Evolutionary conservation across 768 basidiomycete species (phyloP), one percentile per base, ranked within the genome.

Genomic region (Russula olivacea): DNA sequence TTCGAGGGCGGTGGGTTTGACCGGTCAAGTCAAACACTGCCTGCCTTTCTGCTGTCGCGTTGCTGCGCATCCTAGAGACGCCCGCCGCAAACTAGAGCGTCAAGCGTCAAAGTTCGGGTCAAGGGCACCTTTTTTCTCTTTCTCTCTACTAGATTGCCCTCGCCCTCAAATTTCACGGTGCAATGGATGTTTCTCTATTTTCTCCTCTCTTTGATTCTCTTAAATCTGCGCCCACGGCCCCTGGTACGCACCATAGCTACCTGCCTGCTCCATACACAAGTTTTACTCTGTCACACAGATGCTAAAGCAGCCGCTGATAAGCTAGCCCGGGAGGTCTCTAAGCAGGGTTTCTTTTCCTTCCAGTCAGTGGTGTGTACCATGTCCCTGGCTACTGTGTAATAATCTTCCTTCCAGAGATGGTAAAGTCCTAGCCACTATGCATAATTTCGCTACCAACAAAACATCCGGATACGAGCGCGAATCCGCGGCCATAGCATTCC

Each of bases 391-490:
- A 67, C 68, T 76, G 71, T 43, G 25, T 9, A 21, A 59, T 47
- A 25, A 55, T 25, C 34, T 12, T 32, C 21, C 15, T 55, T 55
- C n/a, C 69, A 91, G 90, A 52, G 83, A 90, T 71, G 73, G 75
- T 66, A 74, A 80, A 55, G 74, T 95, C 55, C 73, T 93, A 52
- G 76, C 80, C 55, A 81, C 84, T 40, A 76, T 94, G 53, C 84
- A 88, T 60, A 66, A 71, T 23, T 91, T 86, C 72, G 88, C 87
- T 34, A 81, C 82, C 63, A 91, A 92, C 74, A 90, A 90, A 75
- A 92, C 92, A 76, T 90, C 87, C 32, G 90, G 90, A 57, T 91
- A 83, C 71, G 92, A 93, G 73, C 87, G 92, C 63, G 93, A 94
- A 78, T 91, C 91, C 38, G 86, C 88, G 45, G 87, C 88, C 52